Evolutionary conservation across 345 rosid species (phyloP).

Genomic region (Clausena lansium): DNA sequence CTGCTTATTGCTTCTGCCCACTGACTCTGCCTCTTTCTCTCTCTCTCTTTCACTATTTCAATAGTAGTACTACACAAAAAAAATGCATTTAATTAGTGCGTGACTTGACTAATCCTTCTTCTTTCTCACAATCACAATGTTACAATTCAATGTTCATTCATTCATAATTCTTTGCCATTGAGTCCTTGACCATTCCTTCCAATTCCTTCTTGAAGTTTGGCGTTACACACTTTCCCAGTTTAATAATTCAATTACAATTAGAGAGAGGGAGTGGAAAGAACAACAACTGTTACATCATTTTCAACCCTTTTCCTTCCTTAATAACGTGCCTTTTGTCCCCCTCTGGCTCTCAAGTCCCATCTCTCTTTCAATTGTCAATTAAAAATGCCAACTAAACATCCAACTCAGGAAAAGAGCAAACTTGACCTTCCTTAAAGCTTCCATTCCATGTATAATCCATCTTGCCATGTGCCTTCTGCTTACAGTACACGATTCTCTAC

Average conservation of each 20-base stretch:
- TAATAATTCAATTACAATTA: neutral
- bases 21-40: neutral
- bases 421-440: neutral
- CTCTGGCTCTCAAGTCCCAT: neutral
- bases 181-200: conserved; percentile 18
- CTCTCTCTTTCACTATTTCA: neutral
- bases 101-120: conserved; percentile 47
- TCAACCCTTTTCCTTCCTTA: conserved; percentile 17
- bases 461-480: neutral
- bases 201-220: conserved; percentile 36
- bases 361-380: neutral
- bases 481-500: neutral
- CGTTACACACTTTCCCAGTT: conserved; percentile 31
- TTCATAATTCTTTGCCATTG: conserved; percentile 1
- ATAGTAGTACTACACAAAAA: too few species aligned
- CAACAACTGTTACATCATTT: conserved; percentile 1
- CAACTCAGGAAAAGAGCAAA: neutral
- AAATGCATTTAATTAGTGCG: neutral
- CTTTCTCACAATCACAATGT: neutral
- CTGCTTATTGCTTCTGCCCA: neutral
- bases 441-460: neutral
- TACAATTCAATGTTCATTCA: neutral
- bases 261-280: neutral
- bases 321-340: conserved; percentile 48
- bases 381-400: neutral